A percentile compares a stretch with the other conserved stretches of the same genome.
phyloP scores from a whole-genome alignment of 2,329 filamentous ascomycete genomes.

The Onygenales sp. region DNA sequence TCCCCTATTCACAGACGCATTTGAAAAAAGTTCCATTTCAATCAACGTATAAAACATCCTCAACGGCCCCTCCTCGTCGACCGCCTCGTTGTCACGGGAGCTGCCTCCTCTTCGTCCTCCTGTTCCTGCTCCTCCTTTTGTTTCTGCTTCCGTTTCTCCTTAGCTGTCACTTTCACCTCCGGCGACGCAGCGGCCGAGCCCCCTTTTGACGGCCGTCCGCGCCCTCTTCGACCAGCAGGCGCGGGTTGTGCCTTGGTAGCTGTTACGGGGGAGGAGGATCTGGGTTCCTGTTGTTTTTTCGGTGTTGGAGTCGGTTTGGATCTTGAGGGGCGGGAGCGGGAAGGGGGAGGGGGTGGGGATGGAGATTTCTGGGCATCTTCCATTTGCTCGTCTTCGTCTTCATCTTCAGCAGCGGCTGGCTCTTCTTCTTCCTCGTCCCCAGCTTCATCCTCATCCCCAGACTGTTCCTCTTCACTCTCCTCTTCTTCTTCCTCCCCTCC shows the following conservation, averaged over 20 bases:
- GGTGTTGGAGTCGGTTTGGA: not conserved
- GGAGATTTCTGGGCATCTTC: not conserved
- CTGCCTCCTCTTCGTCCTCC: not conserved
- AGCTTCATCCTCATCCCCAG: slow-evolving; percentile 12
- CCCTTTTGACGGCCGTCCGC: not conserved
- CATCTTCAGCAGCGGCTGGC: slow-evolving; percentile 3
- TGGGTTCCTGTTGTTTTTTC: not conserved
- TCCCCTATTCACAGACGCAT: too few relatives aligned
- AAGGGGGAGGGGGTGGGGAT: not conserved
- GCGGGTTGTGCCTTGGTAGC: not conserved
- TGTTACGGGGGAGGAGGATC: not conserved
- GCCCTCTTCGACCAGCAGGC: not conserved
- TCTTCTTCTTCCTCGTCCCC: slow-evolving; percentile 9
- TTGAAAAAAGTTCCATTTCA: too few relatives aligned
- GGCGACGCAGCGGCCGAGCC: not conserved
- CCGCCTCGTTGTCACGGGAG: not conserved
- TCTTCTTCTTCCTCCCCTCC: slow-evolving; percentile 20
- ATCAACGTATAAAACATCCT: not conserved
- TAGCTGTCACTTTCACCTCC: not conserved
- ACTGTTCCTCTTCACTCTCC: slow-evolving; percentile 10
- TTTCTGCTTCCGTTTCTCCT: not conserved
- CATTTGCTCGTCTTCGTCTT: slow-evolving; percentile 1
- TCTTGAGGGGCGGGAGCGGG: not conserved
- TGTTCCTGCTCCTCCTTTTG: too few relatives aligned
- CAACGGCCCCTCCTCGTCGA: slow-evolving; percentile 3